These are phyloP conservation scores for Aureobasidium sp. DNA, from an alignment of 2,329 filamentous ascomycete genomes.

Conservation along the genomic window DNA sequence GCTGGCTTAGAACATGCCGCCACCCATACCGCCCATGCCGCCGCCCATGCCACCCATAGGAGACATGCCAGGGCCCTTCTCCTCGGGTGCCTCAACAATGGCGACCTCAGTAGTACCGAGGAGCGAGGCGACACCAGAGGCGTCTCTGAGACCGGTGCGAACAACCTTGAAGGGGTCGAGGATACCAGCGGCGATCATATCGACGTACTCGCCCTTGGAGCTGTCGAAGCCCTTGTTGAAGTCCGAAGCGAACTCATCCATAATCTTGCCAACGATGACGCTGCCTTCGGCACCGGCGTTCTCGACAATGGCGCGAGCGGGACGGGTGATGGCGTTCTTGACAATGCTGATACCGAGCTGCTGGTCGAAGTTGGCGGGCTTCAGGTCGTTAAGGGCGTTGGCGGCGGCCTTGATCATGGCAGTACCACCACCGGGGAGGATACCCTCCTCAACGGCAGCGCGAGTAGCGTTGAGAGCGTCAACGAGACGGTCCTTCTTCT, in stretches of 20 bases:
- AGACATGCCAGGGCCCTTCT: constrained; percentile 61
- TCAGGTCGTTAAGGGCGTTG: constrained; percentile 76
- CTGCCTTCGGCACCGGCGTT: constrained; percentile 95
- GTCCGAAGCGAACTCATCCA: constrained; percentile 81
- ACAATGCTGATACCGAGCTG: constrained; percentile 96
- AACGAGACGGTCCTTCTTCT: constrained; percentile 99
- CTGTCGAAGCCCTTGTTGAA: constrained; percentile 99
- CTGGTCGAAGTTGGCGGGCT: constrained; percentile 96
- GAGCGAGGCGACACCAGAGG: constrained; percentile 90
- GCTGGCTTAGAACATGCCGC: constrained; percentile 57
- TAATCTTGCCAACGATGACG: constrained; percentile 95
- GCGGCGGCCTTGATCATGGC: constrained; percentile 93
- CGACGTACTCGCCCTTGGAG: constrained; percentile 93
- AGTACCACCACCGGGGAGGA: constrained; percentile 96
- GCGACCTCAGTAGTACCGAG: constrained; percentile 97
- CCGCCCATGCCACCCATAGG: constrained; percentile 57
- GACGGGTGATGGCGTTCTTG: constrained; percentile 95
- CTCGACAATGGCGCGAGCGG: constrained; percentile 91
- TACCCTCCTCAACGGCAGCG: constrained; percentile 97
- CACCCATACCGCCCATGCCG: constrained; percentile 56
- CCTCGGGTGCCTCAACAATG: constrained; percentile 91
- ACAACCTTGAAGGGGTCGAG: constrained; percentile 99
- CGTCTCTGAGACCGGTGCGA: constrained; percentile 88
- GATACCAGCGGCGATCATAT: constrained; percentile 97
- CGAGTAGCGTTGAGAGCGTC: constrained; percentile 97